Evolutionary conservation across 345 rosid species (phyloP).

Genomic region (Lepidium africanum): DNA sequence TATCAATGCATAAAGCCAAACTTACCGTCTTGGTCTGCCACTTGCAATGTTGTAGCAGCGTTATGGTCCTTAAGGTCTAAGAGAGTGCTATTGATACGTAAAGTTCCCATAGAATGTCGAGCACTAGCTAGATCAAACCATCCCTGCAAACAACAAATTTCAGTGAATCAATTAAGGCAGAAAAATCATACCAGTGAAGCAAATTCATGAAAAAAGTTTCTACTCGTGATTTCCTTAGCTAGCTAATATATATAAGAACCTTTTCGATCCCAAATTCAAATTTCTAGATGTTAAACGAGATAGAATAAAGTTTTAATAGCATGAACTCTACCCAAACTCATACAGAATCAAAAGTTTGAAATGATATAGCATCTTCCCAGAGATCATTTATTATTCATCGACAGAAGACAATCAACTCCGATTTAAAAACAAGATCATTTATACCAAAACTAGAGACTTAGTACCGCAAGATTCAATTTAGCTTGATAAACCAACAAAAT

Average conservation of each 20-base stretch:
- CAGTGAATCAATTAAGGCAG: not conserved
- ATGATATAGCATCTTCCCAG: not conserved
- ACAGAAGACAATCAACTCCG: not conserved
- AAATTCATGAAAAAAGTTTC: not conserved
- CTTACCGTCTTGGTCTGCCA: conserved; percentile 37
- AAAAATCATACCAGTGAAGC: not conserved
- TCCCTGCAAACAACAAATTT: conserved; percentile 39
- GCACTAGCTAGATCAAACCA: conserved; percentile 93
- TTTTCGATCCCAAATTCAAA: not conserved
- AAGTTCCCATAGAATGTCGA: conserved; percentile 85
- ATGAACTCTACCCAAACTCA: not conserved
- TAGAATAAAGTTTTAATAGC: not conserved
- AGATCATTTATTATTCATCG: not conserved
- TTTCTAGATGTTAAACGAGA: not conserved
- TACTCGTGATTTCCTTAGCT: not conserved
- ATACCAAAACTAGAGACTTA: not conserved
- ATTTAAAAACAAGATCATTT: not conserved
- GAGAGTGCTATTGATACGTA: conserved; percentile 60
- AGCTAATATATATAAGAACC: not conserved
- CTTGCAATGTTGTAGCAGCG: conserved; percentile 63
- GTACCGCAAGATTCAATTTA: not conserved
- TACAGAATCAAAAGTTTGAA: not conserved
- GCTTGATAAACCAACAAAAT: not conserved
- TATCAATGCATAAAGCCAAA: not conserved
- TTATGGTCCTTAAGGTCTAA: conserved; percentile 69